Conservation (phyloP, 805 yeast species). For the Candida ponderosae region DNA sequence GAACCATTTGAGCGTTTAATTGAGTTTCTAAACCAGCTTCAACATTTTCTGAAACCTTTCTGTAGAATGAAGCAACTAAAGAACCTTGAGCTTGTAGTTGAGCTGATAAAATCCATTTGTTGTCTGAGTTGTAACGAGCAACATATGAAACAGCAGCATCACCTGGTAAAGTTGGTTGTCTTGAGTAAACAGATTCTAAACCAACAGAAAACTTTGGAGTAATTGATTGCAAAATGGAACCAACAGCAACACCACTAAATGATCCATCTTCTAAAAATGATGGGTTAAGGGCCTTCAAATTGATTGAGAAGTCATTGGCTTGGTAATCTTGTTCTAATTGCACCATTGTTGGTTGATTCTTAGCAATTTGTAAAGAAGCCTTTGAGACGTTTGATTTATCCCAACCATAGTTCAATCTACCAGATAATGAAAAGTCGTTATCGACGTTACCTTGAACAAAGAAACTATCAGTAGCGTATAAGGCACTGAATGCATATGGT, state of each 20-base stretch:
- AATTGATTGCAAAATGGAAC: slow-evolving; percentile 82
- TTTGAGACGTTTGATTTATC: slow-evolving; percentile 68
- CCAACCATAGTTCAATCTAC: slow-evolving; percentile 92
- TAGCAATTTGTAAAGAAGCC: slow-evolving; percentile 80
- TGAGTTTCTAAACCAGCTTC: slow-evolving; percentile 93
- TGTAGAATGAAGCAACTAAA: slow-evolving; percentile 84
- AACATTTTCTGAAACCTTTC: slow-evolving; percentile 84
- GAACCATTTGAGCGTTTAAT: slow-evolving; percentile 66
- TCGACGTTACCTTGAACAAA: slow-evolving; percentile 91
- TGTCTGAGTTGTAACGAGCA: slow-evolving; percentile 80
- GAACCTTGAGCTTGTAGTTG: slow-evolving; percentile 93
- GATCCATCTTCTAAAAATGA: slow-evolving; percentile 56
- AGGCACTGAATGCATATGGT: slow-evolving; percentile 83
- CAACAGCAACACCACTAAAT: slow-evolving; percentile 89
- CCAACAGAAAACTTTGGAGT: slow-evolving; percentile 83
- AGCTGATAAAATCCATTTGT: slow-evolving; percentile 84
- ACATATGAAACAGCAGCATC: slow-evolving; percentile 87
- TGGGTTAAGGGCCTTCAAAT: slow-evolving; percentile 89
- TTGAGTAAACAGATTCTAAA: slow-evolving; percentile 84
- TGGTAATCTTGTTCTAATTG: slow-evolving; percentile 96
- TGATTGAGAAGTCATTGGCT: slow-evolving; percentile 81
- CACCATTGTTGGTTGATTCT: slow-evolving; percentile 86
- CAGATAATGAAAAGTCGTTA: slow-evolving; percentile 75
- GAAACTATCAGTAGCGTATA: slow-evolving; percentile 78
- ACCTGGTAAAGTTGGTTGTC: slow-evolving; percentile 70